Percentiles rank a stretch among this genome's conserved stretches.
Evolutionary conservation across 2,329 filamentous ascomycete species (phyloP).

Genomic region (Alternaria metachromatica): DNA sequence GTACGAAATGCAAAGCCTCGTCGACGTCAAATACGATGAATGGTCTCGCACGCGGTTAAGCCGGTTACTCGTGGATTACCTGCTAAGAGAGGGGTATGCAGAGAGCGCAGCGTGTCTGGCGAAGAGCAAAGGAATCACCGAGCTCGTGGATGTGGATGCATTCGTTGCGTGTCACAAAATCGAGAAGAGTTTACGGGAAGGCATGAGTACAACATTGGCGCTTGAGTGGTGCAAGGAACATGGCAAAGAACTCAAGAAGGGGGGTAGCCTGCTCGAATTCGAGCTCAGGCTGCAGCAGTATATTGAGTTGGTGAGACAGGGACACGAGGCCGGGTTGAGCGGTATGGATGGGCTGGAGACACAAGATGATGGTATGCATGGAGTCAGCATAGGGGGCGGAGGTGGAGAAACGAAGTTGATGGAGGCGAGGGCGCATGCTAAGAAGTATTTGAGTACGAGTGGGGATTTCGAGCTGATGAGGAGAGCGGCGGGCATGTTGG

Average conservation of each 20-base stretch:
- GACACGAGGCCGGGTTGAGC: conserved; percentile 38
- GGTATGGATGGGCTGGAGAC: conserved; percentile 32
- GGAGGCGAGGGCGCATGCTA: conserved; percentile 82
- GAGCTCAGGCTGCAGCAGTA: conserved; percentile 94
- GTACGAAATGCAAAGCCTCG: conserved; percentile 78
- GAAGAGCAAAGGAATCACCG: conserved; percentile 74
- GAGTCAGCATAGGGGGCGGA: conserved; percentile 60
- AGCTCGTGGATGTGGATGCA: conserved; percentile 86
- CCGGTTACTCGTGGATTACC: conserved; percentile 88
- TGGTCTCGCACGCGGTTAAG: conserved; percentile 87
- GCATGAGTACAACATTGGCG: conserved; percentile 76
- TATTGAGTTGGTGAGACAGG: conserved; percentile 82
- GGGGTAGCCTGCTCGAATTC: conserved; percentile 88
- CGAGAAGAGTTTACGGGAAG: conserved; percentile 70
- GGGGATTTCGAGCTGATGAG: conserved; percentile 72
- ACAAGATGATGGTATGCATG: conserved; percentile 63
- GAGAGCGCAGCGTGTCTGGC: conserved; percentile 79
- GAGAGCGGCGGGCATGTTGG: conserved; percentile 79
- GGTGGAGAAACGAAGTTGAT: conserved; percentile 63
- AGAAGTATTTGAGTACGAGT: conserved; percentile 78
- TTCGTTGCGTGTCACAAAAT: conserved; percentile 84
- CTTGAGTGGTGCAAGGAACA: conserved; percentile 92
- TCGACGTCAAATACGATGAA: conserved; percentile 90
- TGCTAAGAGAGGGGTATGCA: conserved; percentile 82
- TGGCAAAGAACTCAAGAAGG: conserved; percentile 88